phyloP scores from a whole-genome alignment of 495 filamentous ascomycete genomes.

The Aspergillus incahuasiensis region DNA sequence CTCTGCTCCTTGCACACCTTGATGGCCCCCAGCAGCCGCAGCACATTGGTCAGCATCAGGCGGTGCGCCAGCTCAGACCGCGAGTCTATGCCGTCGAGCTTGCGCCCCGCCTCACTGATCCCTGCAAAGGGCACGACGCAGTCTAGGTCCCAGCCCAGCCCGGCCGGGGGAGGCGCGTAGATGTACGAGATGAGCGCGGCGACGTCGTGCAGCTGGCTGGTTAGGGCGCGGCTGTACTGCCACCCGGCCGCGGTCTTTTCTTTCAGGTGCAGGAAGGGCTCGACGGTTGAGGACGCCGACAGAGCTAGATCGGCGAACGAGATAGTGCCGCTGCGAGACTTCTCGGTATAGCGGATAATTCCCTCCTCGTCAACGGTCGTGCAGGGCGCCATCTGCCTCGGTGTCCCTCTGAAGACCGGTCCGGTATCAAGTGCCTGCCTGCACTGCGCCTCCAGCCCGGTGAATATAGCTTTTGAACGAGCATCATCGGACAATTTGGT shows the following conservation, averaged over 20 bases:
- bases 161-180: neutral
- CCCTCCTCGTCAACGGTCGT: neutral
- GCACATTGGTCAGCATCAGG: neutral
- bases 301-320: neutral
- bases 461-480: too few species aligned
- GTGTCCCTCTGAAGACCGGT: neutral
- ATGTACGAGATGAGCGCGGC: neutral
- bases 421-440: too few species aligned
- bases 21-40: neutral
- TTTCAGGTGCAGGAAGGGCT: neutral
- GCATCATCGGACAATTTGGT: too few species aligned
- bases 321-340: neutral
- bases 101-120: neutral
- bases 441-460: too few species aligned
- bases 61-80: neutral
- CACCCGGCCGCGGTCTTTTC: neutral
- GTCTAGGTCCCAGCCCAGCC: neutral
- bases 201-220: neutral
- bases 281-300: neutral
- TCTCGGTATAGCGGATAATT: neutral
- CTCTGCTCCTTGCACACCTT: neutral
- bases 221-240: neutral
- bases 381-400: neutral
- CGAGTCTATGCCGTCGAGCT: neutral
- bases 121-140: neutral